These are phyloP conservation scores for Carex parvula DNA, from an alignment of 176 grass and related monocot species.

Conservation along the genomic window DNA sequence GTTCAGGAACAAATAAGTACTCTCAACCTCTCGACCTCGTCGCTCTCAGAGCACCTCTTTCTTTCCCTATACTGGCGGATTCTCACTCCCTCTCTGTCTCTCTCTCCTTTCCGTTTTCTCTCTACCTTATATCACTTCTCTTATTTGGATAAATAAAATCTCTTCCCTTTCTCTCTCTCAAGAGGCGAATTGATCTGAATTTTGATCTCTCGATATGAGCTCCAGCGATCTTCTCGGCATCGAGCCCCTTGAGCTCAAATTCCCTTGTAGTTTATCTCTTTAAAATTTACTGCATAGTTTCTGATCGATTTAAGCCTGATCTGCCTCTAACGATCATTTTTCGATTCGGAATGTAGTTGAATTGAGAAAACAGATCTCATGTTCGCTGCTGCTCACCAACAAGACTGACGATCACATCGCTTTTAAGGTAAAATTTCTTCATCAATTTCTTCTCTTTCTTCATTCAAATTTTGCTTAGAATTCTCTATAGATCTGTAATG, in stretches of 20 bases:
- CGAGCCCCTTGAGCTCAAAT: conserved; percentile 36
- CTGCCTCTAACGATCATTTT: background rate
- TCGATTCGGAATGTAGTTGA: conserved; percentile 23
- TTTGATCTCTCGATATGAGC: conserved; percentile 27
- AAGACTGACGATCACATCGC: conserved; percentile 30
- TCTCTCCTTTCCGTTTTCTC: background rate
- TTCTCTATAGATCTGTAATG: background rate
- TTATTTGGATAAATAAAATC: background rate
- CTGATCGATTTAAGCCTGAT: conserved; percentile 4
- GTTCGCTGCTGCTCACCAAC: conserved; percentile 32
- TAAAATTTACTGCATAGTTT: background rate
- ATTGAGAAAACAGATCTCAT: conserved; percentile 43
- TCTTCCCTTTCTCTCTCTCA: background rate
- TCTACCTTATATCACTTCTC: background rate
- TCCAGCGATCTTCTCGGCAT: conserved; percentile 32
- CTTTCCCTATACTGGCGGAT: conserved; percentile 4
- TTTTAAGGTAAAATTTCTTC: conserved; percentile 32
- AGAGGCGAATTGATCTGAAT: conserved; percentile 2
- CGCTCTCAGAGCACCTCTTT: background rate
- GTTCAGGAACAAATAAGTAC: background rate
- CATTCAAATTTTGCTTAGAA: background rate
- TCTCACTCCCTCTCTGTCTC: background rate
- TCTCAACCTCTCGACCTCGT: background rate
- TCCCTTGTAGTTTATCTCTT: conserved; percentile 18
- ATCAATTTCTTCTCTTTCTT: background rate